Evolutionary conservation across 1,284 basidiomycete genomes (phyloP).

Genomic region (Apiotrichum brassicae): DNA sequence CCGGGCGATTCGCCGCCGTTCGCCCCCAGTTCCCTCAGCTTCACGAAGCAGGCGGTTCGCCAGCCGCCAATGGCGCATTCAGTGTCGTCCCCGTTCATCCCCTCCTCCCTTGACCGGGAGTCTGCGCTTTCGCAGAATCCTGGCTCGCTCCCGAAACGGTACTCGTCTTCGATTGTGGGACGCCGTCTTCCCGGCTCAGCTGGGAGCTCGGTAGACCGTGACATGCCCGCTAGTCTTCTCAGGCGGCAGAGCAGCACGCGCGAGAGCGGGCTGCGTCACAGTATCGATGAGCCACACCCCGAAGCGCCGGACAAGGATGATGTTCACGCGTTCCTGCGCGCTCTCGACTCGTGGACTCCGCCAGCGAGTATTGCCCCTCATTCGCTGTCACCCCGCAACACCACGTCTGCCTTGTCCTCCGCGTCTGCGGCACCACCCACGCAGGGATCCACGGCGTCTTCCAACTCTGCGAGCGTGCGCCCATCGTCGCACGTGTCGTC

Average conservation of each 20-base stretch:
- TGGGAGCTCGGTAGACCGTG: constrained; percentile 9
- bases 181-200: constrained; percentile 16
- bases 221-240: constrained; percentile 5
- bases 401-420: background rate
- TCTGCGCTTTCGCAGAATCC: constrained; percentile 1
- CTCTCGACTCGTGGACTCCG: constrained; percentile 40
- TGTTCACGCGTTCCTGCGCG: constrained; percentile 43
- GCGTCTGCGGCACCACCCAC: no score
- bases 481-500: background rate
- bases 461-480: background rate
- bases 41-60: constrained; percentile 35
- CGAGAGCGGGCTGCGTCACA: constrained; percentile 31
- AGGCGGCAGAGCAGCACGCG: constrained; percentile 27
- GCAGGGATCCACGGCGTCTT: constrained; percentile 6
- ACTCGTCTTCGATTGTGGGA: constrained; percentile 36
- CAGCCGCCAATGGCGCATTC: constrained; percentile 18
- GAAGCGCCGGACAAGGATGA: constrained; percentile 36
- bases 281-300: constrained; percentile 21
- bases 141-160: constrained; percentile 28
- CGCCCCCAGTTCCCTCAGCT: constrained; percentile 23
- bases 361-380: constrained; percentile 20
- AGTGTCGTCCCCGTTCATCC: constrained; percentile 32
- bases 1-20: constrained; percentile 17
- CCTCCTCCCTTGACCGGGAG: constrained; percentile 32
- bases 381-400: background rate